phyloP scores from a whole-genome alignment of 176 grass and related monocot genomes.

The Calamus simplicifolius region DNA sequence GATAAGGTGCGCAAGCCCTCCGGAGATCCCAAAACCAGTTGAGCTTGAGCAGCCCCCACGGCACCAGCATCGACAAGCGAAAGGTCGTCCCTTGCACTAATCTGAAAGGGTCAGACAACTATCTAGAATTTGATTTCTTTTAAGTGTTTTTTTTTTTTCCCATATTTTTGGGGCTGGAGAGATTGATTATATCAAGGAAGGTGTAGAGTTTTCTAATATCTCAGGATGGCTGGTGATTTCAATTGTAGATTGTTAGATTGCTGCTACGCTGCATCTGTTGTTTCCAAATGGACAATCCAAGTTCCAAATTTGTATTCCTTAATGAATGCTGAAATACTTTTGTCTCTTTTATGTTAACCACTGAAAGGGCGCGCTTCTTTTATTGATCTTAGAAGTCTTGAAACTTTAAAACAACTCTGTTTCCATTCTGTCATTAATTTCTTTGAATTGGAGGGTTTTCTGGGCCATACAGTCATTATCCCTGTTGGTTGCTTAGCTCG shows the following conservation, averaged over 20 bases:
- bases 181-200: background rate
- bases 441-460: no score
- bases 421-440: no score
- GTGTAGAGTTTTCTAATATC: constrained; percentile 7
- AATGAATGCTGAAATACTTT: constrained; percentile 15
- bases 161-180: constrained; percentile 10
- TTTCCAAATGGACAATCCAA: constrained; percentile 6
- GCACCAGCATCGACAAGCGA: constrained; percentile 7
- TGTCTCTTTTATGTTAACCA: no score
- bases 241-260: constrained; percentile 17
- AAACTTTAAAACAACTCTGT: no score
- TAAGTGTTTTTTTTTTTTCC: constrained; percentile 26
- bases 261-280: constrained; percentile 11
- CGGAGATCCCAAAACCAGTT: constrained; percentile 57
- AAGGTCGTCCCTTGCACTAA: constrained; percentile 8
- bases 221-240: constrained; percentile 15
- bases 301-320: constrained; percentile 24
- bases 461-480: no score
- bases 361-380: no score
- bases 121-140: constrained; percentile 90
- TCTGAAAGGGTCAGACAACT: constrained; percentile 54
- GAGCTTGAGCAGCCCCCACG: constrained; percentile 39
- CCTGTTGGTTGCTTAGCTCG: no score
- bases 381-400: no score
- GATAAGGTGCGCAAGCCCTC: constrained; percentile 57